Evolutionary conservation across 192 early-diverging fungal genomes (phyloP).

Genomic region (Tieghemiomyces parasiticus): DNA sequence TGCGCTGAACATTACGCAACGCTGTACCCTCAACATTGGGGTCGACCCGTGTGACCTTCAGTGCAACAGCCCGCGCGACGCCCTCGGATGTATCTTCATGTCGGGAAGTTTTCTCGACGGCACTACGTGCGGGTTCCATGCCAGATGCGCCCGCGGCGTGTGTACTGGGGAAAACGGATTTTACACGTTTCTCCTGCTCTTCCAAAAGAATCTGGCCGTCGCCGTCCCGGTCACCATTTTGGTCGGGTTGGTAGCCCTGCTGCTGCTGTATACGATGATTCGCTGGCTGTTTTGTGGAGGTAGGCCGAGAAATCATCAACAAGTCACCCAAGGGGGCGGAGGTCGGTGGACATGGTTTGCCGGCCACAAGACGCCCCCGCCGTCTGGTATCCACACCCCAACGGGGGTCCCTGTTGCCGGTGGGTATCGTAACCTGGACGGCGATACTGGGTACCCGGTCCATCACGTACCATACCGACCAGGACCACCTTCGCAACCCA

Average conservation of each 20-base stretch:
- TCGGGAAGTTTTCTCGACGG: slow-evolving; percentile 53
- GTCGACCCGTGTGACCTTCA: slow-evolving; percentile 42
- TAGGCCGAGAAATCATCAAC: too few relatives aligned
- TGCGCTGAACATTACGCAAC: slow-evolving; percentile 28
- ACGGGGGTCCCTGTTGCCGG: too few relatives aligned
- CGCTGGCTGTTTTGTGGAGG: too few relatives aligned
- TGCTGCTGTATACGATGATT: neutral
- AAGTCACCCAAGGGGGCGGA: too few relatives aligned
- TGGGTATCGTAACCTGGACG: too few relatives aligned
- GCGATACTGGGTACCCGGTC: too few relatives aligned
- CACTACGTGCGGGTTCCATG: slow-evolving; percentile 45
- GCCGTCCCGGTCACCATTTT: slow-evolving; percentile 31
- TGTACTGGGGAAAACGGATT: slow-evolving; percentile 42
- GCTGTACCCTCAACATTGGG: slow-evolving; percentile 34
- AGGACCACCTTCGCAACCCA: too few relatives aligned
- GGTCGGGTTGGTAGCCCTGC: slow-evolving; percentile 20
- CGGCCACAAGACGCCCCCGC: too few relatives aligned
- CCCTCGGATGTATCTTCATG: slow-evolving; percentile 31
- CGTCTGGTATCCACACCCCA: too few relatives aligned
- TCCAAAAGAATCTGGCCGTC: slow-evolving; percentile 31
- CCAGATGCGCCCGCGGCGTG: slow-evolving; percentile 31
- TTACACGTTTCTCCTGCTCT: slow-evolving; percentile 32
- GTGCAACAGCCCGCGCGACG: slow-evolving; percentile 36
- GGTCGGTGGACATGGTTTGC: too few relatives aligned
- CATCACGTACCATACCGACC: too few relatives aligned